These are phyloP conservation scores for Saururus chinensis DNA, from an alignment of 164 flowering plant species.

Conservation along the genomic window DNA sequence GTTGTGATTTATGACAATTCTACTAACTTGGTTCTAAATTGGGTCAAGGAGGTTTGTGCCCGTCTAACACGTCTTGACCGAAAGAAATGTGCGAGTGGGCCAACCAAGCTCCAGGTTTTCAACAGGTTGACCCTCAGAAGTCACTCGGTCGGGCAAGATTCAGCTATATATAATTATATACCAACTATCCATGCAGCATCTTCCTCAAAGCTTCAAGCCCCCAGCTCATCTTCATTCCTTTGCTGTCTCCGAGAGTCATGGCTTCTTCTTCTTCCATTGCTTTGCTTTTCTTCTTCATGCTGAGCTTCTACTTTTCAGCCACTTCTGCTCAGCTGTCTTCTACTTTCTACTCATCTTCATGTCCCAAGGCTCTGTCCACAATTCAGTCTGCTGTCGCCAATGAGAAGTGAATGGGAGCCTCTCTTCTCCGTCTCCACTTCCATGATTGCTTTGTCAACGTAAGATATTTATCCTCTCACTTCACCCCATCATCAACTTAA, in stretches of 20 bases:
- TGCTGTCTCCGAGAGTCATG: not conserved
- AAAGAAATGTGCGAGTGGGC: not conserved
- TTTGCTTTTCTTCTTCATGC: not conserved
- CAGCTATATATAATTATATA: not conserved
- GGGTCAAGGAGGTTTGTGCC: not conserved
- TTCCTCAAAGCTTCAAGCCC: not conserved
- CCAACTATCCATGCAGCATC: not conserved
- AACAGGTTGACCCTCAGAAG: not conserved
- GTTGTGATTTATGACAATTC: not conserved
- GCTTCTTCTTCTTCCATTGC: slow-evolving; percentile 1
- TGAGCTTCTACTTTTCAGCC: not conserved
- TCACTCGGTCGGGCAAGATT: not conserved
- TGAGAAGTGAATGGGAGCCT: slow-evolving; percentile 14
- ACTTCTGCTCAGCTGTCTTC: slow-evolving; percentile 5
- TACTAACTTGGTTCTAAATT: not conserved
- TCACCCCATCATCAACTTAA: too few species aligned
- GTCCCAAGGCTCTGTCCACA: slow-evolving; percentile 11
- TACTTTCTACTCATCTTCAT: slow-evolving; percentile 8
- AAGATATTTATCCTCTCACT: not conserved
- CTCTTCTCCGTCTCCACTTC: slow-evolving; percentile 13
- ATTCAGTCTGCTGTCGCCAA: slow-evolving; percentile 10
- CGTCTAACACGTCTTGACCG: not conserved
- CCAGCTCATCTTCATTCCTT: not conserved
- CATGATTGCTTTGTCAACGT: slow-evolving; percentile 19
- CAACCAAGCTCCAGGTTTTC: not conserved